A percentile compares a stretch with the other conserved stretches of the same genome.
Conservation (phyloP, 2,329 filamentous ascomycete species). For the Colletotrichum simmondsii region DNA sequence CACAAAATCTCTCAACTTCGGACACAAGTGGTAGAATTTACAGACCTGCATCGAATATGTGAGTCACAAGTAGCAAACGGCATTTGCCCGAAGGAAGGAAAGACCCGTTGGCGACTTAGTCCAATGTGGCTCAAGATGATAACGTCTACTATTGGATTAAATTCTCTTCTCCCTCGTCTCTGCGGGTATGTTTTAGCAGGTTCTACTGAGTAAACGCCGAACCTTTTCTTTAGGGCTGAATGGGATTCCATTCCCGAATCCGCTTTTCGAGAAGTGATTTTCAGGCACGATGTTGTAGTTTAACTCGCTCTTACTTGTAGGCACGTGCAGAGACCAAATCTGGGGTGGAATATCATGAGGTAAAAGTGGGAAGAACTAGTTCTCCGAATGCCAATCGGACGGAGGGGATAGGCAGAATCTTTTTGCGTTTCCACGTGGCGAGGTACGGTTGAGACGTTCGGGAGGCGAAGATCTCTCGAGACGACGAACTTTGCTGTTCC, state of each 20-base stretch:
- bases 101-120: neutral
- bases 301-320: neutral
- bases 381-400: conserved; percentile 9
- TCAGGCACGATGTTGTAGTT: conserved; percentile 13
- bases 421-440: conserved; percentile 3
- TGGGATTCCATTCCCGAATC: neutral
- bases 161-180: neutral
- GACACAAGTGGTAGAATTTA: neutral
- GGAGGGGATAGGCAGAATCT: neutral
- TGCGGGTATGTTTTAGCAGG: neutral
- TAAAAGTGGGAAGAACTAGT: neutral
- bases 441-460: neutral
- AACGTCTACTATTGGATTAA: neutral
- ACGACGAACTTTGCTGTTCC: neutral
- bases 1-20: neutral
- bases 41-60: conserved; percentile 10
- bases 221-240: conserved; percentile 2
- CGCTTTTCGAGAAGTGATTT: conserved; percentile 5
- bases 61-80: conserved; percentile 11
- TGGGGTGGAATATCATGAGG: neutral
- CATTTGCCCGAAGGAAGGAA: conserved; percentile 15
- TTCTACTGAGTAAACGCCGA: neutral
- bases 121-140: neutral
- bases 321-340: conserved; percentile 6
- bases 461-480: neutral